Evolutionary conservation across 331 rosid genomes (phyloP).

Genomic region (Pyracantha coccinea): DNA sequence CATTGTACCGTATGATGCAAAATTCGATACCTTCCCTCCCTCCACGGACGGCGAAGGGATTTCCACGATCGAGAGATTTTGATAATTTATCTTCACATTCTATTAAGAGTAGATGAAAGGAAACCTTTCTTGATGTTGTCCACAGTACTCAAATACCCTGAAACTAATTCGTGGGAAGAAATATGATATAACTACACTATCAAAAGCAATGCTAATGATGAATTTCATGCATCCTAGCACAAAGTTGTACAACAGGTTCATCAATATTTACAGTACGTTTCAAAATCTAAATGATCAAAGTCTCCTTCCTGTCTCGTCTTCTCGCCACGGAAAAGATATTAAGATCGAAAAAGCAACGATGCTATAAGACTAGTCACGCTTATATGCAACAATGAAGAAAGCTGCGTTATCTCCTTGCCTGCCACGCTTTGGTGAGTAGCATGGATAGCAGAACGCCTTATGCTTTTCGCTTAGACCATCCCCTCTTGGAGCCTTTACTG

Average conservation of each 20-base stretch:
- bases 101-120: neutral
- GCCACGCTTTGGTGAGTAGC: neutral
- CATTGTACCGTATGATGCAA: no score
- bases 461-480: neutral
- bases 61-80: neutral
- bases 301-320: neutral
- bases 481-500: neutral
- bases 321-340: neutral
- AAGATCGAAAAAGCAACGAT: neutral
- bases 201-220: no score
- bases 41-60: neutral
- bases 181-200: neutral
- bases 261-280: neutral
- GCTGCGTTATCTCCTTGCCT: neutral
- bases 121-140: neutral
- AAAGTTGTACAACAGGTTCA: neutral
- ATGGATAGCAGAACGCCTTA: neutral
- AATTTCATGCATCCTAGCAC: neutral
- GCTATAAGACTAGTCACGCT: neutral
- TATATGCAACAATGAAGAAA: neutral
- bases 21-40: neutral
- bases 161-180: neutral
- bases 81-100: neutral
- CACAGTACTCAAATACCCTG: neutral
- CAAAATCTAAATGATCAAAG: neutral